phyloP scores from a whole-genome alignment of 2,329 filamentous ascomycete genomes.

The Aureobasidium sp. region DNA sequence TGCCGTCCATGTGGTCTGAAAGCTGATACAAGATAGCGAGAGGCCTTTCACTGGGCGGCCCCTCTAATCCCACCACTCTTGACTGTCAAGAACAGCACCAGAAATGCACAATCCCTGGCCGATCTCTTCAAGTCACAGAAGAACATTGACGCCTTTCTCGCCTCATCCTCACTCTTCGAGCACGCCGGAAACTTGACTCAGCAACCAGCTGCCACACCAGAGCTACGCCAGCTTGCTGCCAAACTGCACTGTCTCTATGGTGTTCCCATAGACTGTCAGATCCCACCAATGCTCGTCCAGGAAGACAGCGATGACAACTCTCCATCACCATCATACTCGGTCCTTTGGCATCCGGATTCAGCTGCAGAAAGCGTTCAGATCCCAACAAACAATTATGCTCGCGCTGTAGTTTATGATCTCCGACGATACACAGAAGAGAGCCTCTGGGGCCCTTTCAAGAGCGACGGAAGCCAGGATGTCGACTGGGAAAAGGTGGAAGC shows the following conservation, averaged over 20 bases:
- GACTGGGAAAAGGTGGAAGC: conserved; percentile 78
- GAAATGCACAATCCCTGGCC: conserved; percentile 33
- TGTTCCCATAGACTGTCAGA: conserved; percentile 39
- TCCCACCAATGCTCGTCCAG: conserved; percentile 11
- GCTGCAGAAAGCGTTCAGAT: not conserved
- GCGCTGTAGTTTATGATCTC: conserved; percentile 64
- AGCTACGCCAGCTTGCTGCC: conserved; percentile 54
- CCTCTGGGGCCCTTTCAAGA: conserved; percentile 62
- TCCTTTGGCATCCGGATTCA: not conserved
- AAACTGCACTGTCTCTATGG: conserved; percentile 55
- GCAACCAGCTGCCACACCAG: conserved; percentile 30
- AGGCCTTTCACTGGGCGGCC: conserved; percentile 25
- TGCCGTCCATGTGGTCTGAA: not conserved
- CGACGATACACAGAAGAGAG: conserved; percentile 54
- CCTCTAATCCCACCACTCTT: conserved; percentile 19
- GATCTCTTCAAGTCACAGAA: conserved; percentile 34
- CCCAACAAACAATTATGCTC: conserved; percentile 43
- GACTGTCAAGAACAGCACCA: conserved; percentile 31
- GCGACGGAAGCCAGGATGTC: conserved; percentile 52
- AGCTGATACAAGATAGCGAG: conserved; percentile 18
- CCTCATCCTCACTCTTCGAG: conserved; percentile 54
- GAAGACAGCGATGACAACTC: conserved; percentile 13
- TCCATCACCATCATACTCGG: not conserved
- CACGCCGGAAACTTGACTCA: conserved; percentile 42
- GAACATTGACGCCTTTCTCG: conserved; percentile 53